These are phyloP conservation scores for Dioscorea cayenensis DNA, from an alignment of 116 monocot species.

Conservation along the genomic window DNA sequence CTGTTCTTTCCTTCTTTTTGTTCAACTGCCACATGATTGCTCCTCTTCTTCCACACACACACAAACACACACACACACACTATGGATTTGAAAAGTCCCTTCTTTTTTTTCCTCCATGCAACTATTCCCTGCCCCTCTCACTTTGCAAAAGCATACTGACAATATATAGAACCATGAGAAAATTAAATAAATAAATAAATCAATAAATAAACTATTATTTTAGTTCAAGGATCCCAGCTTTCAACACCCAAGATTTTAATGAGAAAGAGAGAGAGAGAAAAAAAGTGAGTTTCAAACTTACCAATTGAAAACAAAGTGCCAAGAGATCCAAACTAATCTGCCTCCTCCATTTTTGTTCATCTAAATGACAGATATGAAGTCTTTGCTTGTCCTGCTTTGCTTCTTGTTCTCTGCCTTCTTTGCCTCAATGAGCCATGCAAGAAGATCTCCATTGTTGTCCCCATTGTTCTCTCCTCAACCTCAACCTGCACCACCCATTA, in stretches of 20 bases:
- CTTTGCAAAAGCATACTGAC: neutral
- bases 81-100: too few species aligned
- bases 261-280: neutral
- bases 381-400: neutral
- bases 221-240: too few species aligned
- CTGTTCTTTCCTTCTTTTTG: too few species aligned
- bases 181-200: too few species aligned
- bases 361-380: conserved; percentile 1
- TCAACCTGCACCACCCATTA: conserved; percentile 10
- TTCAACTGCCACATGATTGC: too few species aligned
- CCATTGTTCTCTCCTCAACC: conserved; percentile 6
- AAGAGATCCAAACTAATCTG: neutral
- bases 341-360: neutral
- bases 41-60: too few species aligned
- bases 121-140: neutral
- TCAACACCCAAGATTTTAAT: too few species aligned
- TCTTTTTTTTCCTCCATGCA: neutral
- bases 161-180: too few species aligned
- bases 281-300: neutral
- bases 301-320: neutral
- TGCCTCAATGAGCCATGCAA: conserved; percentile 16
- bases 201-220: too few species aligned
- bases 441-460: conserved; percentile 13
- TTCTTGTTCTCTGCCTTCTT: conserved; percentile 13
- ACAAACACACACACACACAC: too few species aligned